phyloP scores from a whole-genome alignment of 176 grass and related monocot genomes.

The Rhynchospora tenuis region DNA sequence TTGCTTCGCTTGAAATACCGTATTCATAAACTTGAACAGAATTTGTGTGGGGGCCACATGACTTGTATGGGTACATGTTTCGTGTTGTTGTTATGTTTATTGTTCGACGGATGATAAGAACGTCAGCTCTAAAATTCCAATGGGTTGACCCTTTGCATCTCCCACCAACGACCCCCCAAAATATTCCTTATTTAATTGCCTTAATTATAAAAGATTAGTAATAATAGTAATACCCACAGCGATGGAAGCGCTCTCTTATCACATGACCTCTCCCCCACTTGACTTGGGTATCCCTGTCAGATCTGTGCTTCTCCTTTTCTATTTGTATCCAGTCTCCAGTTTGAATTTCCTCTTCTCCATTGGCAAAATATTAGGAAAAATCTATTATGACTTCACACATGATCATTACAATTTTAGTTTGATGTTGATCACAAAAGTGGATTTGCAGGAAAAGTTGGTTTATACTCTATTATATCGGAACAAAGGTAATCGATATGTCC shows the following conservation, averaged over 20 bases:
- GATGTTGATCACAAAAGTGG: too few species aligned
- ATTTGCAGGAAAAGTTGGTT: neutral
- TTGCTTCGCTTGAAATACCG: neutral
- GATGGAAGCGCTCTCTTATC: constrained; percentile 61
- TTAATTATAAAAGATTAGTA: constrained; percentile 9
- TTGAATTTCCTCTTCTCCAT: neutral
- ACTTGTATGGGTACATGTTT: neutral
- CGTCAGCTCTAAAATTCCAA: constrained; percentile 54
- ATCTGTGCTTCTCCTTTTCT: constrained; percentile 21
- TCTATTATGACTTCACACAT: neutral
- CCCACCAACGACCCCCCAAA: constrained; percentile 22
- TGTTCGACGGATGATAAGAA: constrained; percentile 16
- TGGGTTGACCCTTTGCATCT: constrained; percentile 50
- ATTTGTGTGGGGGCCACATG: constrained; percentile 2
- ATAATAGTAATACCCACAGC: constrained; percentile 41
- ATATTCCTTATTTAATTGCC: neutral
- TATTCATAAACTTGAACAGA: neutral
- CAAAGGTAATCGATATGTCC: neutral
- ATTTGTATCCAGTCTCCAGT: neutral
- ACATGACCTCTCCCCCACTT: constrained; percentile 71
- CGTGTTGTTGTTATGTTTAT: neutral
- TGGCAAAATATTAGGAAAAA: neutral
- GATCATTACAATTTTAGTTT: too few species aligned
- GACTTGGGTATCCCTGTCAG: constrained; percentile 72
- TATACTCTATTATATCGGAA: neutral